Base-by-base conservation (phyloP, 2,329 filamentous ascomycete species). In the Phialophora expanda region DNA sequence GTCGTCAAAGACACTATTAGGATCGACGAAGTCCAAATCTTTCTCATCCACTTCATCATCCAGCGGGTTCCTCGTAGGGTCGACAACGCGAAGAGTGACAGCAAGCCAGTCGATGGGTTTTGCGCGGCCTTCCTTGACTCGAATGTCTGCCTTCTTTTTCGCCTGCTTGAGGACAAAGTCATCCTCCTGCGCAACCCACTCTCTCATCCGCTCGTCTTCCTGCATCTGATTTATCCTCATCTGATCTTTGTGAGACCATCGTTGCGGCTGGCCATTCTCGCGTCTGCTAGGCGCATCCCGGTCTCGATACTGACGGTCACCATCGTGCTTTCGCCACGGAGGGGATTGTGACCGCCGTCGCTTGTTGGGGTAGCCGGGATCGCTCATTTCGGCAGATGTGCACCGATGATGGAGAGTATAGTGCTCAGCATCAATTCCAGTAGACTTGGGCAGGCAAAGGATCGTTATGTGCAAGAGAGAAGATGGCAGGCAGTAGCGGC, bases 61-160 rank as follows among this genome's bases (percentile, higher is more conserved):
- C 46, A 93, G 80, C 1, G 84, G 81, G 75, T 96, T 89, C 73
- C 90, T 89, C 56, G 93, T 91, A 32, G 89, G 85, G 76, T 99
- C 95, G 70, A 98, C 89, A 69, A 94, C 91, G 71, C 92, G 89
- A 69, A 99, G 81, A 67, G 91, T 96, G 74, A 98, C 95, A 0
- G 93, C 92, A 54, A 99, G 86, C 84, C 91, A 93, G 80, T 99
- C 95, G 74, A 98, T 94, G 9, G 94, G 91, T 75, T 92, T 93
- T 63, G 94, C 93, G 71, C 96, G 88, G 11, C 91, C 90, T 78
- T 96, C 93, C 72, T 93, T 91, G 54, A 98, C 93, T 48, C 95
- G 90, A 72, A 99, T 96, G 70, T 93, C 91, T 50, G 95, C 94
- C 82, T 97, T 98, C 83, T 96, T 98, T 84, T 98, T 99, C 55